Conservation (phyloP, 257 asterid species). For the Gentiana straminea region DNA sequence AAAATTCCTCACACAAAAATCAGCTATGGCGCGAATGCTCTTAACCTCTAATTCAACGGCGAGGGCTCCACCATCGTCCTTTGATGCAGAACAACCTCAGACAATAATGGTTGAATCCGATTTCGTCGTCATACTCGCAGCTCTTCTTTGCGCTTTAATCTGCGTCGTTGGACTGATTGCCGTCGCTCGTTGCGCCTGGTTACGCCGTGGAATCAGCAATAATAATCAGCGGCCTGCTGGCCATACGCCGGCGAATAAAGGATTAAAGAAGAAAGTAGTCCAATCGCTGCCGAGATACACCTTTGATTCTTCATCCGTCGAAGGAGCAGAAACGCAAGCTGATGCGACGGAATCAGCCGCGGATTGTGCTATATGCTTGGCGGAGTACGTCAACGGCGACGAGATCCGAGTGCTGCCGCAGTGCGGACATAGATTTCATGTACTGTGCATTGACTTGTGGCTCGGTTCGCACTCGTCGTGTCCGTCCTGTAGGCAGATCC, state of each 20-base stretch:
- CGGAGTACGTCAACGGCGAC: slow-evolving; percentile 42
- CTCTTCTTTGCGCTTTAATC: slow-evolving; percentile 39
- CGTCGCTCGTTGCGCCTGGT: slow-evolving; percentile 46
- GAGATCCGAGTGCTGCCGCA: slow-evolving; percentile 46
- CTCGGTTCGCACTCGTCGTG: slow-evolving; percentile 55
- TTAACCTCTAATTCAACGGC: slow-evolving; percentile 7
- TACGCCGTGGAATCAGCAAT: slow-evolving; percentile 20
- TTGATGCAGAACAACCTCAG: slow-evolving; percentile 22
- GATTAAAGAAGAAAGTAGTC: slow-evolving; percentile 32
- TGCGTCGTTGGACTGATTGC: slow-evolving; percentile 41
- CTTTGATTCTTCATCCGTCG: slow-evolving; percentile 20
- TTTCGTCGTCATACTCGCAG: slow-evolving; percentile 37
- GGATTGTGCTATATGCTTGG: slow-evolving; percentile 41
- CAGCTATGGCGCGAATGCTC: slow-evolving; percentile 15
- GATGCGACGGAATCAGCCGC: not conserved
- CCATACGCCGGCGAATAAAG: slow-evolving; percentile 23
- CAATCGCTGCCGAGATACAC: slow-evolving; percentile 39
- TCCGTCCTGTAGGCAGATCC: slow-evolving; percentile 46
- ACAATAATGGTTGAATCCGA: slow-evolving; percentile 23
- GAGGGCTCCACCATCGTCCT: slow-evolving; percentile 6
- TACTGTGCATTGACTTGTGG: slow-evolving; percentile 45
- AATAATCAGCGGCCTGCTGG: slow-evolving; percentile 2
- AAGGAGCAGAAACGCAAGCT: not conserved
- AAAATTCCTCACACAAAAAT: no score
- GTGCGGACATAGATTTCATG: slow-evolving; percentile 53